Base-by-base conservation (phyloP, 1,284 basidiomycete genomes). In the Jaminaea rosea region DNA sequence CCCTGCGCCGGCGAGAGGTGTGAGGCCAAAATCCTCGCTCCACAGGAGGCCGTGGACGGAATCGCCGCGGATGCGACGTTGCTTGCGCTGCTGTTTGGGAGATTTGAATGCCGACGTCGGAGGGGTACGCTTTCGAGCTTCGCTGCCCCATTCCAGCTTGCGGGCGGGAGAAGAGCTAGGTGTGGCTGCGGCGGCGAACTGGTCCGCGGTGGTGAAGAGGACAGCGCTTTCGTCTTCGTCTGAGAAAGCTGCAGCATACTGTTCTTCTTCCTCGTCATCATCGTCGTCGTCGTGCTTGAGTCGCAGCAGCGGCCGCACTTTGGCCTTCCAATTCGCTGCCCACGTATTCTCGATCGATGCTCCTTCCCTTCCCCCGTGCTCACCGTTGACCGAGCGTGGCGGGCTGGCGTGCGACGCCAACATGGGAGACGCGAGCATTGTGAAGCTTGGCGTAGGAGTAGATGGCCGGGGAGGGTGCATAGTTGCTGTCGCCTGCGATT, bases 321-420 rank as follows among this genome's bases (percentile, higher is more conserved):
- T 57, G 4, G 44, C 44, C 24, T 65, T 62, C 67, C 67, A 69
- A 28, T 67, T 69, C 0, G 57, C 58, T 2, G 52, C 34, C 67
- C 67, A 69, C 0, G 62, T 65, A 4, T 44, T 41, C 11, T 53
- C 50, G 24, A 47, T 28, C 39, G 39, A 39, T 28, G 36, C 8
- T 47, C 24, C 45, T 21, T 3, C 24, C 15, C 27, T 41, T 39
- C 45, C 24, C 8, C 24, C n/a, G n/a, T 19, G n/a, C n/a, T 42
- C 24, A 23, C 39, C 39, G 19, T 23, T 42, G 39, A 13, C 15
- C 6, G 13, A 21, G 11, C 19, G 39, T 11, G 17, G 13, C 19
- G 19, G 13, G 17, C 28, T 10, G 1, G 21, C 26, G 11, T 6
- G 4, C 10, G 19, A 44, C 1, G 48, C 44, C 0, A 59, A 10